A percentile compares a stretch with the other conserved stretches of the same genome.
phyloP scores from a whole-genome alignment of 2,329 filamentous ascomycete species.

The Neofusicoccum parvum region DNA sequence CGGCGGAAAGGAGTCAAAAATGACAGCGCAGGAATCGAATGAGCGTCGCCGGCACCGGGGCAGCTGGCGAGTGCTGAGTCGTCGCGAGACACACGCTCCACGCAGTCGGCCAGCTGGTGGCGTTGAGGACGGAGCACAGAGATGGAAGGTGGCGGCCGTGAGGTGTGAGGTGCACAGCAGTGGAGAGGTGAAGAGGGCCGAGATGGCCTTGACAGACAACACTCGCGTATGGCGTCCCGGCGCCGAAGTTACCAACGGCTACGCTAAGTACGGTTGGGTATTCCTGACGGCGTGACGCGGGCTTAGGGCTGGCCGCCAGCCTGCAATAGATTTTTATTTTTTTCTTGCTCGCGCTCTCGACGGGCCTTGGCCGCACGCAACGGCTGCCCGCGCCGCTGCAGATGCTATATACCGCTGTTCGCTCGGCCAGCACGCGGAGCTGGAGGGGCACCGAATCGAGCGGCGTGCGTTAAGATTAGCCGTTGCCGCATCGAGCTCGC shows the following conservation, averaged over 20 bases:
- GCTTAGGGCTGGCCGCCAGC: background rate
- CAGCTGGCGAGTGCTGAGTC: slow-evolving; percentile 6
- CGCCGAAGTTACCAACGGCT: slow-evolving; percentile 8
- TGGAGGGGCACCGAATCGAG: background rate
- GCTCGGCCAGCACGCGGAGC: too few relatives aligned
- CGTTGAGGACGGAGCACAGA: slow-evolving; percentile 9
- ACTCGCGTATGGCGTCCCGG: slow-evolving; percentile 1
- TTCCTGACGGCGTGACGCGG: background rate
- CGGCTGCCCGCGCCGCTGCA: background rate
- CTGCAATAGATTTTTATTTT: background rate
- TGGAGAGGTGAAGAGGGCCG: background rate
- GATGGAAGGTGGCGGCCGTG: slow-evolving; percentile 17
- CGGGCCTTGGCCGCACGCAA: background rate
- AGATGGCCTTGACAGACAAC: background rate
- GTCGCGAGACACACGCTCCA: slow-evolving; percentile 15
- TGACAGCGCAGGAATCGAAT: slow-evolving; percentile 12
- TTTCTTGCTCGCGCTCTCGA: background rate
- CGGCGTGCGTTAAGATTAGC: background rate
- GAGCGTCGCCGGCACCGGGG: slow-evolving; percentile 15
- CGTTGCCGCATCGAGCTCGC: background rate
- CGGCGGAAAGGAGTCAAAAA: slow-evolving; percentile 23
- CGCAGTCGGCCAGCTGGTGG: slow-evolving; percentile 14
- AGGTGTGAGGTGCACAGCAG: slow-evolving; percentile 8
- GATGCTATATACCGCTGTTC: too few relatives aligned
- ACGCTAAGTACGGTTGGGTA: background rate